Conservation (phyloP, 164 flowering plant genomes). For the Vitis riparia region DNA sequence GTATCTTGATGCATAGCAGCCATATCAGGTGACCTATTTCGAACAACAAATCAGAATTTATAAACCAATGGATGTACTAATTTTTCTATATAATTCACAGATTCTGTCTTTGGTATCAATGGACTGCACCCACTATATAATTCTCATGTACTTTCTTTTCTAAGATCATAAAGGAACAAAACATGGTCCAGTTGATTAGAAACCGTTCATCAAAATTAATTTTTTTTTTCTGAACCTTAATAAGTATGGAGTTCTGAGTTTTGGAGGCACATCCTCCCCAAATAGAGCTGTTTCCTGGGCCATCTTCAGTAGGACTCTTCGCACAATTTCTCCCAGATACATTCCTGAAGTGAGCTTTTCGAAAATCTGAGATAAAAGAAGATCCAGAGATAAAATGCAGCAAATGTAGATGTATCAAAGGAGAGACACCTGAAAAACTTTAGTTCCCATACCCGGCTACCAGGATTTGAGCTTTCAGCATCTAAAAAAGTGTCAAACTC, state of each 20-base stretch:
- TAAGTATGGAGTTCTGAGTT: constrained; percentile 42
- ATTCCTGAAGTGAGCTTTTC: constrained; percentile 67
- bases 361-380: constrained; percentile 35
- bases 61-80: no score
- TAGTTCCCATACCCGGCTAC: constrained; percentile 35
- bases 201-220: not conserved
- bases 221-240: constrained; percentile 36
- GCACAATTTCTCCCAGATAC: constrained; percentile 70
- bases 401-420: not conserved
- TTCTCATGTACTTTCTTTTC: no score
- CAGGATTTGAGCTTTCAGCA: constrained; percentile 60
- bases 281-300: constrained; percentile 56
- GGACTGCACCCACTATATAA: no score
- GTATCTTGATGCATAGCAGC: constrained; percentile 83
- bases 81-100: no score
- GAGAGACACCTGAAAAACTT: not conserved
- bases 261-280: constrained; percentile 53
- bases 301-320: constrained; percentile 55
- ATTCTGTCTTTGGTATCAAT: no score
- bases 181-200: not conserved
- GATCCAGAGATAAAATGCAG: not conserved
- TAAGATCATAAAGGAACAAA: not conserved
- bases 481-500: constrained; percentile 52
- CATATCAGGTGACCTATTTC: constrained; percentile 56
- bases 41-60: not conserved